Evolutionary conservation across 352 stramenopile genomes (phyloP).

Genomic region (Phytopythium sindhum): DNA sequence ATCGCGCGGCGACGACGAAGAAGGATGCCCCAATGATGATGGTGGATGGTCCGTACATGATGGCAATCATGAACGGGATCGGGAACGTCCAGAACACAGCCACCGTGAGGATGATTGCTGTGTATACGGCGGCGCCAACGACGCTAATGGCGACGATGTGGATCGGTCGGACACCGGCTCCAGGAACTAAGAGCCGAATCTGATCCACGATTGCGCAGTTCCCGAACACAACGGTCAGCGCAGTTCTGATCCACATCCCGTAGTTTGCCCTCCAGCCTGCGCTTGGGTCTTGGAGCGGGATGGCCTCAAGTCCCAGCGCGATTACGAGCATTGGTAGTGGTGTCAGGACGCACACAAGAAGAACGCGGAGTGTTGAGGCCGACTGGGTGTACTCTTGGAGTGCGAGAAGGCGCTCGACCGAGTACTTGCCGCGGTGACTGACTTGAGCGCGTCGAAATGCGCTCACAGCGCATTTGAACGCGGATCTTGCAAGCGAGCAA

Average conservation of each 20-base stretch:
- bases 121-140: slow-evolving; percentile 7
- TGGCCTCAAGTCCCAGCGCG: slow-evolving; percentile 10
- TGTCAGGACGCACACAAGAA: slow-evolving; percentile 14
- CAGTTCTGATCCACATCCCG: slow-evolving; percentile 17
- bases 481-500: background rate
- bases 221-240: slow-evolving; percentile 1
- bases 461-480: background rate
- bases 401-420: slow-evolving; percentile 18
- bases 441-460: slow-evolving; percentile 12
- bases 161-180: slow-evolving; percentile 1
- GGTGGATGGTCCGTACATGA: background rate
- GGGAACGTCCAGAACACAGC: slow-evolving; percentile 15
- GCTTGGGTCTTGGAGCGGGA: slow-evolving; percentile 12
- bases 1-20: background rate
- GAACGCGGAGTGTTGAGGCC: slow-evolving; percentile 11
- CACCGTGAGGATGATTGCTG: slow-evolving; percentile 1
- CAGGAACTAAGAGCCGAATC: slow-evolving; percentile 7
- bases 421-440: slow-evolving; percentile 23
- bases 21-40: slow-evolving; percentile 4
- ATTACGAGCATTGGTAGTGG: slow-evolving; percentile 17
- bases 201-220: slow-evolving; percentile 7
- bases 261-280: slow-evolving; percentile 19
- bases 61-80: slow-evolving; percentile 19
- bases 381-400: slow-evolving; percentile 20
- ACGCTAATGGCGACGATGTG: slow-evolving; percentile 8